phyloP scores from a whole-genome alignment of 768 basidiomycete genomes.

The Tulasnella sp. region DNA sequence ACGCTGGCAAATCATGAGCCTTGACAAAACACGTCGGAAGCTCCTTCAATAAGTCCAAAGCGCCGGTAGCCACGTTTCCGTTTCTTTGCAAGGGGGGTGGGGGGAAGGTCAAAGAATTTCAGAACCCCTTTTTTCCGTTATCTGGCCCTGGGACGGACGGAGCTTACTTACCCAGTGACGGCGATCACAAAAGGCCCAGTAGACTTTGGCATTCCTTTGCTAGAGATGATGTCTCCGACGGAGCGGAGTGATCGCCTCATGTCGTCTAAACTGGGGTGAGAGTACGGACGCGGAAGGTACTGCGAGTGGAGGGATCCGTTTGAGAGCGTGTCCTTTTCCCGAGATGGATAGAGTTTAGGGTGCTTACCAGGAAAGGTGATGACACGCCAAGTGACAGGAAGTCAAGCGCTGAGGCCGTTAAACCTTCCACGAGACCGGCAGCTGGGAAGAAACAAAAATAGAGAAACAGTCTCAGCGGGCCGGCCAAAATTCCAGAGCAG shows the following conservation, averaged over 20 bases:
- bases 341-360: conserved; percentile 42
- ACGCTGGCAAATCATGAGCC: conserved; percentile 52
- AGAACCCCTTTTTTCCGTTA: conserved; percentile 14
- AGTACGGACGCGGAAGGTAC: conserved; percentile 80
- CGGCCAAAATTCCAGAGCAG: not conserved
- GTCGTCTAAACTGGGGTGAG: conserved; percentile 53
- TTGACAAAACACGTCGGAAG: conserved; percentile 60
- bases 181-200: conserved; percentile 78
- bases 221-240: conserved; percentile 54
- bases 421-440: conserved; percentile 78
- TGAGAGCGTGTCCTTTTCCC: not conserved
- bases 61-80: conserved; percentile 80
- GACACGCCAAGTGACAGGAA: conserved; percentile 75
- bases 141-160: conserved; percentile 12
- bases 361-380: conserved; percentile 73
- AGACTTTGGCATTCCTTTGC: conserved; percentile 54
- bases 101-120: too few species aligned
- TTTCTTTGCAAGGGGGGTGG: conserved; percentile 48
- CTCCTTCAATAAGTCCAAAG: conserved; percentile 64
- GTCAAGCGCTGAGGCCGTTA: conserved; percentile 70
- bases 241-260: conserved; percentile 54
- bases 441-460: conserved; percentile 46
- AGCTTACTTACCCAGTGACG: conserved; percentile 64
- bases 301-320: conserved; percentile 33
- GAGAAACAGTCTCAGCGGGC: not conserved